These are phyloP conservation scores for Ceratopteris richardii DNA, from an alignment of 75 land plant genomes.

Conservation along the genomic window DNA sequence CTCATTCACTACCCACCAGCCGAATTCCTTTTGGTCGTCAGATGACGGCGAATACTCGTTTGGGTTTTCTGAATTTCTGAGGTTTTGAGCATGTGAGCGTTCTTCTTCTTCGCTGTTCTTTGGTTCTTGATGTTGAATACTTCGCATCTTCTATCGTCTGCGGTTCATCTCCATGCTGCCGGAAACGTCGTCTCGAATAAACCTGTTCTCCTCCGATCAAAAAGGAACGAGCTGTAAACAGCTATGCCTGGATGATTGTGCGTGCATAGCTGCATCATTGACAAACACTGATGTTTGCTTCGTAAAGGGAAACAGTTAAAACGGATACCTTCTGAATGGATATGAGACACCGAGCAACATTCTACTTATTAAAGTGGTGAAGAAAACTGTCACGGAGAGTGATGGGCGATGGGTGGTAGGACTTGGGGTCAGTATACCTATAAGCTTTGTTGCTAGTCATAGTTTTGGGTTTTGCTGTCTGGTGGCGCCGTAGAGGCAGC, in stretches of 20 bases:
- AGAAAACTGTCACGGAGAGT: neutral
- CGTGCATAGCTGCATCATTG: slow-evolving; percentile 3
- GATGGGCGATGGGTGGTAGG: neutral
- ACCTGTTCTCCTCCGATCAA: neutral
- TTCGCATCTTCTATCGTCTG: neutral
- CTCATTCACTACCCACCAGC: neutral
- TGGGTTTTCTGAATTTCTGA: no score
- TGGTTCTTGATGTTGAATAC: no score
- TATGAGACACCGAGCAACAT: neutral
- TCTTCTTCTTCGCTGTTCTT: no score
- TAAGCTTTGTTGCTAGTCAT: neutral
- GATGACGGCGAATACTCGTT: neutral
- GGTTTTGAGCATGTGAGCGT: no score
- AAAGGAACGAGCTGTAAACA: neutral
- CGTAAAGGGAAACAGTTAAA: neutral
- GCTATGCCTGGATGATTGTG: slow-evolving; percentile 5
- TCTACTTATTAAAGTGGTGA: slow-evolving; percentile 1
- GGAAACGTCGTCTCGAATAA: neutral
- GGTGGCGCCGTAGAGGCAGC: neutral
- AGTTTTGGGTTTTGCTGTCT: neutral
- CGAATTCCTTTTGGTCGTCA: neutral
- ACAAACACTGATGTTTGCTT: neutral
- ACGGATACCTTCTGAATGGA: neutral
- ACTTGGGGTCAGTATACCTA: neutral
- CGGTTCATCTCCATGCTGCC: neutral